Conservation (phyloP, 2,329 filamentous ascomycete genomes). For the Pseudomassariella vexata region DNA sequence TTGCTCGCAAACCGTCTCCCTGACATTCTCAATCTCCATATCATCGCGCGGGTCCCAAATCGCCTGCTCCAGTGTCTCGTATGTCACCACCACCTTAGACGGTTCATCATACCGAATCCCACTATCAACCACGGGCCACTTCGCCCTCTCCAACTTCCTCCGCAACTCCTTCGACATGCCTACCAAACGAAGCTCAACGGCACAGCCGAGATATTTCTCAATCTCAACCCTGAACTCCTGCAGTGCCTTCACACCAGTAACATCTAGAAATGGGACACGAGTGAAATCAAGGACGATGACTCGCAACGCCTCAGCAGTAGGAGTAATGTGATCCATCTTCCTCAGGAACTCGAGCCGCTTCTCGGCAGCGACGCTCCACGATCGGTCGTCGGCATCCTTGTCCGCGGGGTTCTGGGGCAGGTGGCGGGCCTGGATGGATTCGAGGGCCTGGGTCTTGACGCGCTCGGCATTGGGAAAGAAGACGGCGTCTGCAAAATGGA, state of each 20-base stretch:
- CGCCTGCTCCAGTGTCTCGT: no score
- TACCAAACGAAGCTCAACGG: slow-evolving; percentile 22
- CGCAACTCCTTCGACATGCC: slow-evolving; percentile 15
- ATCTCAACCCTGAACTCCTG: slow-evolving; percentile 25
- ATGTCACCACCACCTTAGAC: no score
- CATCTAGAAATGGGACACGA: slow-evolving; percentile 22
- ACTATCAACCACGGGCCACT: slow-evolving; percentile 20
- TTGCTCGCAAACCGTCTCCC: no score
- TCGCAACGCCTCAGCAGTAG: slow-evolving; percentile 18
- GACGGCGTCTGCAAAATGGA: slow-evolving; percentile 50
- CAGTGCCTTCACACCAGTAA: slow-evolving; percentile 22
- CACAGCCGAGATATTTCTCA: slow-evolving; percentile 16
- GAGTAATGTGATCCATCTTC: slow-evolving; percentile 10
- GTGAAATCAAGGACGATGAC: slow-evolving; percentile 23
- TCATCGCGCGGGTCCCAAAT: no score
- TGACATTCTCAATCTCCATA: no score
- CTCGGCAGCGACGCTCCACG: slow-evolving; percentile 24
- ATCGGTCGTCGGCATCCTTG: slow-evolving; percentile 13
- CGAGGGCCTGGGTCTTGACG: slow-evolving; percentile 19
- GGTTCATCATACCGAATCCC: no score
- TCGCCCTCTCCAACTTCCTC: slow-evolving; percentile 18
- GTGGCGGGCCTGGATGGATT: slow-evolving; percentile 24
- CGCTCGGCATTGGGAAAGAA: slow-evolving; percentile 58
- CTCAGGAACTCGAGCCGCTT: slow-evolving; percentile 21
- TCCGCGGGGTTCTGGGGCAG: slow-evolving; percentile 15